phyloP scores from a whole-genome alignment of 2,329 filamentous ascomycete species.

The Cordyceps tenuipes region DNA sequence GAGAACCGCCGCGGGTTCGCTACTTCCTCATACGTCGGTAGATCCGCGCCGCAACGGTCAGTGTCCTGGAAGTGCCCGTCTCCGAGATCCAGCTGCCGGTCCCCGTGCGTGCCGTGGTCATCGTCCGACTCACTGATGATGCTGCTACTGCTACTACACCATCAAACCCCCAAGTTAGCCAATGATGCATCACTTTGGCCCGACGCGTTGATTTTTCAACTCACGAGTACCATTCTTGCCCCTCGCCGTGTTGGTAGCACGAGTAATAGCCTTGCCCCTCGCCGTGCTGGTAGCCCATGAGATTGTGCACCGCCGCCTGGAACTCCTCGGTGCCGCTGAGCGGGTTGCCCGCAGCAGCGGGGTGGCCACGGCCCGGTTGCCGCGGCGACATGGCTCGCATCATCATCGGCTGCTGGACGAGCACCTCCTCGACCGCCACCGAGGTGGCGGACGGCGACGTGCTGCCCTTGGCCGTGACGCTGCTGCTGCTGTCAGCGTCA shows the following conservation, averaged over 20 bases:
- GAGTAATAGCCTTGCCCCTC: too few species aligned
- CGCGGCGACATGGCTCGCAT: background rate
- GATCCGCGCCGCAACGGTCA: background rate
- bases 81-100: background rate
- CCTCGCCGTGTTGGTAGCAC: background rate
- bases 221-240: slow-evolving; percentile 22
- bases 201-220: too few species aligned
- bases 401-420: background rate
- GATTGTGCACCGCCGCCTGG: slow-evolving; percentile 8
- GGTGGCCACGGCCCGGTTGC: background rate
- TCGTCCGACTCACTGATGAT: background rate
- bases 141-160: background rate
- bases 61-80: background rate
- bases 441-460: background rate
- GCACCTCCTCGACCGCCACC: background rate
- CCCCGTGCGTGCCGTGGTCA: background rate
- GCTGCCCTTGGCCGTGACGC: background rate
- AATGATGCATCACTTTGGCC: too few species aligned
- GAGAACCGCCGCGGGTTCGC: slow-evolving; percentile 5
- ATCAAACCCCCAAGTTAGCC: slow-evolving; percentile 6
- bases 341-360: background rate
- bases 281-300: background rate
- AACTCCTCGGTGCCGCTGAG: slow-evolving; percentile 5
- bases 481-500: too few species aligned
- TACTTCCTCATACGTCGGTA: slow-evolving; percentile 2